Evolutionary conservation across 177 flowering plant genomes (phyloP), one percentile per base, ranked within the genome.

Genomic region (Vitis hybrid): DNA sequence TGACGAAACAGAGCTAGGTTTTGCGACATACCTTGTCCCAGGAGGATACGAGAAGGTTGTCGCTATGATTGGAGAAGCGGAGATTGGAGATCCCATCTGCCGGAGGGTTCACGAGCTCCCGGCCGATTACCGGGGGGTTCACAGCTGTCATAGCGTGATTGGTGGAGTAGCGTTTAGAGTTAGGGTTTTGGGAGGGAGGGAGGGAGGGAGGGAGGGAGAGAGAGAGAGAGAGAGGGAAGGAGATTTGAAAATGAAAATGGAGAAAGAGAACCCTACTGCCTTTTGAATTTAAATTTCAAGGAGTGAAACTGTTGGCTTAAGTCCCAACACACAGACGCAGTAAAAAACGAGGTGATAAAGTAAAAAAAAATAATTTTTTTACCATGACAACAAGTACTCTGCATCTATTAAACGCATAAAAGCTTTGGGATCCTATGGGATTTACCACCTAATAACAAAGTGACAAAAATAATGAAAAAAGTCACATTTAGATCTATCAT

Each of bases 21-120:
- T 67, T 4, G 2, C 65, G 19, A 63, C 8, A 2, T 63, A 91
- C 99, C 93, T 88, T 90, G 68, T 95, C 99, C 99, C 99, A 95
- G 0, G 99, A 93, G 15, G 99, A 96, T 49, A 93, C 98, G 67
- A 96, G 97, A 53, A 96, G 92, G 71, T 88, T 79, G 54, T 96
- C 98, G 79, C 92, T 88, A 86, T 87, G 91, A 68, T 90, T 93
- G 61, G 99, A 93, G 88, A 96, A 93, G 2, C 97, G 88, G 61
- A 96, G 86, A 70, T 89, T 93, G 18, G 99, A 87, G 66, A 96
- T 85, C 53, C 97, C 99, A 78, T 96, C 98, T 13, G 87, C 63
- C 0, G 98, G 97, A 9, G 97, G 98, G 56, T 83, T 86, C 2
- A 85, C 68, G 52, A 96, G 89, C 82, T 96, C 97, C n/a, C 86